Conservation (phyloP, 1,284 basidiomycete genomes). For the Pholiota adiposa region DNA sequence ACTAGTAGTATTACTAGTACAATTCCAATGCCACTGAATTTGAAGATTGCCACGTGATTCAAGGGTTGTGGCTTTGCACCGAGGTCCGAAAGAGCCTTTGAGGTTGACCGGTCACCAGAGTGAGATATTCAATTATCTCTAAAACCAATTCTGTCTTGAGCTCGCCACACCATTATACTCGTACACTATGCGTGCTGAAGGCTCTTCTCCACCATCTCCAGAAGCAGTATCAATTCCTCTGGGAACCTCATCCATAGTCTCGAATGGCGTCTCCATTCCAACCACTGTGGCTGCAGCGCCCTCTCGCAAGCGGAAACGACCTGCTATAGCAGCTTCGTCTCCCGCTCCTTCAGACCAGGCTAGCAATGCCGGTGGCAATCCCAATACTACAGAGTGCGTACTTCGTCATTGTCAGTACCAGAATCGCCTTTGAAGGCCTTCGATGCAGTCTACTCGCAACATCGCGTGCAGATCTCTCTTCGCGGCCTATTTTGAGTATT, state of each 20-base stretch:
- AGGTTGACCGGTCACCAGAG: too few relatives aligned
- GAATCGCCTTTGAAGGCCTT: background rate
- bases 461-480: constrained; percentile 64
- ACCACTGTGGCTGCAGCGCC: constrained; percentile 14
- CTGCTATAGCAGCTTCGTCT: constrained; percentile 41
- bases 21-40: background rate
- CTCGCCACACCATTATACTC: constrained; percentile 7
- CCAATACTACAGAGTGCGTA: constrained; percentile 41
- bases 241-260: constrained; percentile 9
- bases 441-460: constrained; percentile 52
- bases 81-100: background rate
- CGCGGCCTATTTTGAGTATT: constrained; percentile 67
- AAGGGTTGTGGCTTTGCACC: background rate
- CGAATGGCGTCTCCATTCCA: constrained; percentile 2
- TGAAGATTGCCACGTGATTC: background rate
- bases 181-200: constrained; percentile 25
- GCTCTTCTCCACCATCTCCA: constrained; percentile 33
- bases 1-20: too few relatives aligned
- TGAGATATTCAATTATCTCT: too few relatives aligned
- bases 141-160: background rate
- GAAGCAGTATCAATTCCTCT: constrained; percentile 16
- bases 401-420: background rate
- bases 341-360: constrained; percentile 50
- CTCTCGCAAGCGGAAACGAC: constrained; percentile 47
- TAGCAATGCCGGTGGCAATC: constrained; percentile 30